phyloP scores from a whole-genome alignment of 2,329 filamentous ascomycete genomes.

The Fusarium sp. region DNA sequence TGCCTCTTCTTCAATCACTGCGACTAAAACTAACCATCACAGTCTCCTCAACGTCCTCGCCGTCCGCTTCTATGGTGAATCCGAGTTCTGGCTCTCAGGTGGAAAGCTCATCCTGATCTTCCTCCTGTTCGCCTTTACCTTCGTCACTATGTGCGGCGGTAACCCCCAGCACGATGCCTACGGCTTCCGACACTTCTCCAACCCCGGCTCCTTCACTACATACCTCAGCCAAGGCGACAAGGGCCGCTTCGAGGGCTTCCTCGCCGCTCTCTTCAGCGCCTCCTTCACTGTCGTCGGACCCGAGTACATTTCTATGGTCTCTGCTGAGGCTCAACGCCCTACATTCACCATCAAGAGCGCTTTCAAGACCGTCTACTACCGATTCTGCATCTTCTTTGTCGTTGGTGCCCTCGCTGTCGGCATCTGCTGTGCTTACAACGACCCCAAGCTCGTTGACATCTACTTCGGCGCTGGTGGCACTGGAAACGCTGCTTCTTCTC shows the following conservation, averaged over 20 bases:
- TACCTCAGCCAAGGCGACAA: constrained; percentile 67
- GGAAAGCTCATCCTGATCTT: constrained; percentile 54
- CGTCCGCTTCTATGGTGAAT: constrained; percentile 56
- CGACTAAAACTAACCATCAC: not conserved
- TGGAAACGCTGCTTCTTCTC: constrained; percentile 63
- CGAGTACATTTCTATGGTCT: constrained; percentile 71
- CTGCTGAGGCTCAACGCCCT: constrained; percentile 72
- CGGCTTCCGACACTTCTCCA: constrained; percentile 75
- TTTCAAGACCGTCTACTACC: constrained; percentile 61
- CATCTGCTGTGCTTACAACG: constrained; percentile 66
- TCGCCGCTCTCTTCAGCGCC: constrained; percentile 70
- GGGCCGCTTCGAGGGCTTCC: constrained; percentile 74
- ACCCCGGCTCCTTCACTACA: constrained; percentile 64
- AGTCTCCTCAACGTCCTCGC: constrained; percentile 55
- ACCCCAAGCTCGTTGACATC: constrained; percentile 66
- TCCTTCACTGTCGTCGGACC: constrained; percentile 70
- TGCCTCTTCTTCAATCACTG: not conserved
- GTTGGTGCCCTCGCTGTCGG: constrained; percentile 66
- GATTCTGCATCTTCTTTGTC: constrained; percentile 51
- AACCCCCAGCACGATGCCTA: constrained; percentile 66
- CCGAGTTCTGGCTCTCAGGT: constrained; percentile 59
- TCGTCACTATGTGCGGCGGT: constrained; percentile 71
- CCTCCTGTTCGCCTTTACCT: constrained; percentile 66
- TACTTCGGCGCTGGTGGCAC: constrained; percentile 50
- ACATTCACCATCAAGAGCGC: constrained; percentile 66